Base-by-base conservation (phyloP, 176 grass and related monocot species). In the Raddia guianensis region DNA sequence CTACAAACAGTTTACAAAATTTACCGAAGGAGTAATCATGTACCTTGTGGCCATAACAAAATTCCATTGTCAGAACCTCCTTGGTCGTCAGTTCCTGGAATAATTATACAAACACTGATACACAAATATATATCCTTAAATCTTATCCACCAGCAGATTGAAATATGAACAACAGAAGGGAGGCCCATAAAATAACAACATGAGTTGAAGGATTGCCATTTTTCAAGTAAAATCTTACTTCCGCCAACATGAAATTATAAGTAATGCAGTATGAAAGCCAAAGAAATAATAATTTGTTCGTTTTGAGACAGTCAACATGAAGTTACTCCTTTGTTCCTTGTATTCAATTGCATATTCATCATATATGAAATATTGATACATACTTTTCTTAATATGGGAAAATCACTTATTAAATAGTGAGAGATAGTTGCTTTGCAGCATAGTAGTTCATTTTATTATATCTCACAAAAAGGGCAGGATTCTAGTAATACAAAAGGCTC, bases 11-110 rank as follows among this genome's bases (percentile, higher is more conserved):
- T 62, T 13, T 70, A 11, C 46, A 70, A 76, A 68, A 35, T 50
- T 70, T 20, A 47, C 60, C 2, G 18, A 52, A 53, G 19, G 37
- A 80, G 20, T 60, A 68, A 73, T 15, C 19, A 65, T 74, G 70
- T 90, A 94, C 95, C 92, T 98, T 98, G 77, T 94, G 84, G 71
- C 95, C 92, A 52, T 84, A 73, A 79, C 90, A 98, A 92, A 94
- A 98, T 68, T 98, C 88, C 95, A 98, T 98, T 37, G 86, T 98
- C 77, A 98, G 90, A 87, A 98, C 86, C 69, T 92, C 87, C 64
- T 67, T 74, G 67, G 86, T 92, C 49, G 92, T 94, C 75, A 92
- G 85, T 89, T 98, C 92, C 95, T 98, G 88, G 66, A 78, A 91
- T 56, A 83, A 55, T 11, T 75, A 65, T 64, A 76, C 70, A 87